Conservation (phyloP, 352 stramenopile genomes). For the Phytophthora gonapodyides region DNA sequence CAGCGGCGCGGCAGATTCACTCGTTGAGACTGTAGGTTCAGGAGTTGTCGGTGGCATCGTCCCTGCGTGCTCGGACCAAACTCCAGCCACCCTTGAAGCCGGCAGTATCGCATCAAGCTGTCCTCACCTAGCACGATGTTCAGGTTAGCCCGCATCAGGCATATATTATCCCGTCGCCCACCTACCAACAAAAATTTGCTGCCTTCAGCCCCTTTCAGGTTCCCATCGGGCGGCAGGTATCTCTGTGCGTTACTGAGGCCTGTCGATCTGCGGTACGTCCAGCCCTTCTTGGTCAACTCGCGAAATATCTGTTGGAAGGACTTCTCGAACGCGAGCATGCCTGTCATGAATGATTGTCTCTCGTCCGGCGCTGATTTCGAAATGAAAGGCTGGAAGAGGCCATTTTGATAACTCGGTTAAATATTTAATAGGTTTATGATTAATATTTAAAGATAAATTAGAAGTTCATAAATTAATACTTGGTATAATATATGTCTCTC, state of each 20-base stretch:
- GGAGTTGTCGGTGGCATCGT: no score
- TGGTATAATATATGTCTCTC: no score
- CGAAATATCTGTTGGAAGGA: conserved; percentile 14
- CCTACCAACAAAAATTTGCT: neutral
- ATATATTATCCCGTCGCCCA: no score
- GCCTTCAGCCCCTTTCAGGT: conserved; percentile 11
- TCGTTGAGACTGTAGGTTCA: no score
- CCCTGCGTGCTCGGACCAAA: neutral
- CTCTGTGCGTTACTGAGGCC: conserved; percentile 5
- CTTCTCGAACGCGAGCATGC: conserved; percentile 7
- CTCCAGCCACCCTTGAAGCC: neutral
- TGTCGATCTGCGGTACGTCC: conserved; percentile 5
- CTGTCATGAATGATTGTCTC: conserved; percentile 7
- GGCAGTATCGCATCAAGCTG: neutral
- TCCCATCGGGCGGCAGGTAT: neutral
- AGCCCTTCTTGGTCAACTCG: conserved; percentile 15
- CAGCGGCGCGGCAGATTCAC: neutral
- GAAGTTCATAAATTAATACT: no score
- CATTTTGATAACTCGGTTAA: no score
- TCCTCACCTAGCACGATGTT: neutral
- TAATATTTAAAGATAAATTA: no score
- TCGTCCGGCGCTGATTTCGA: neutral
- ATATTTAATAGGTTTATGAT: no score
- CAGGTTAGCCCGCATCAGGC: no score
- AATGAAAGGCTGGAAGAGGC: conserved; percentile 4